A percentile compares a stretch with the other conserved stretches of the same genome.
These are phyloP conservation scores for Fusarium vanettenii DNA, from an alignment of 2,329 filamentous ascomycete species.

Conservation along the genomic window DNA sequence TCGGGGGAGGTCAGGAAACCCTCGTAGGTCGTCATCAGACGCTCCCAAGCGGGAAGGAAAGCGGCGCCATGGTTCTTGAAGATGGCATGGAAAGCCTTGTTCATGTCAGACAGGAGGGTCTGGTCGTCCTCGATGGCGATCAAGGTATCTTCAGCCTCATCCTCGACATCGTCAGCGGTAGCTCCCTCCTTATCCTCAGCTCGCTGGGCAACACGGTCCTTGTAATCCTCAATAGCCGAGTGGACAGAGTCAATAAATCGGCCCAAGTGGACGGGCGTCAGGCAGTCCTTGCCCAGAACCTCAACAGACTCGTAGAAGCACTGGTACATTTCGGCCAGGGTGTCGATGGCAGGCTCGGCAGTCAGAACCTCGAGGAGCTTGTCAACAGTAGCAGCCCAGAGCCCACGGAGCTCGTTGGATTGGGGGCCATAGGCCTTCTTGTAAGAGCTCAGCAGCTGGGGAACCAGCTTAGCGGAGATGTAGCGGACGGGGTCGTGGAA, in stretches of 20 bases:
- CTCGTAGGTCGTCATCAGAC: constrained; percentile 85
- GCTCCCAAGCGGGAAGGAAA: constrained; percentile 91
- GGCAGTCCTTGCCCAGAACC: constrained; percentile 86
- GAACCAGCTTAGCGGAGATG: constrained; percentile 93
- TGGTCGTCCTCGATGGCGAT: constrained; percentile 98
- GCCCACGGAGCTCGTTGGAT: constrained; percentile 80
- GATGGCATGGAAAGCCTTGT: constrained; percentile 98
- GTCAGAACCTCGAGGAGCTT: constrained; percentile 94
- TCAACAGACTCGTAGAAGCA: constrained; percentile 99
- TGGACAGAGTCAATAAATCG: constrained; percentile 88
- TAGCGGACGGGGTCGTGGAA: constrained; percentile 98
- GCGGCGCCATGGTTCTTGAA: constrained; percentile 93
- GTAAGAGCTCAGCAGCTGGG: constrained; percentile 91
- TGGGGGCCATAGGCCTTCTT: constrained; percentile 89
- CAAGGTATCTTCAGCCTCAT: constrained; percentile 86
- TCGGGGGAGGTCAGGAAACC: constrained; percentile 84
- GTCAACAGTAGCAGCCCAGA: constrained; percentile 88
- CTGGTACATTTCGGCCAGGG: constrained; percentile 98
- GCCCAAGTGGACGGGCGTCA: constrained; percentile 82
- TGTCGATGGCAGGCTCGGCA: constrained; percentile 95
- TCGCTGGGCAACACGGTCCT: constrained; percentile 83
- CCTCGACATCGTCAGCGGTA: constrained; percentile 88
- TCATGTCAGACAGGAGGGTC: constrained; percentile 97
- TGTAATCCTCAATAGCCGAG: constrained; percentile 92
- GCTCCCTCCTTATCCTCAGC: constrained; percentile 80